phyloP scores from a whole-genome alignment of 73 alveolate species.

The Paramecium pentaurelia region DNA sequence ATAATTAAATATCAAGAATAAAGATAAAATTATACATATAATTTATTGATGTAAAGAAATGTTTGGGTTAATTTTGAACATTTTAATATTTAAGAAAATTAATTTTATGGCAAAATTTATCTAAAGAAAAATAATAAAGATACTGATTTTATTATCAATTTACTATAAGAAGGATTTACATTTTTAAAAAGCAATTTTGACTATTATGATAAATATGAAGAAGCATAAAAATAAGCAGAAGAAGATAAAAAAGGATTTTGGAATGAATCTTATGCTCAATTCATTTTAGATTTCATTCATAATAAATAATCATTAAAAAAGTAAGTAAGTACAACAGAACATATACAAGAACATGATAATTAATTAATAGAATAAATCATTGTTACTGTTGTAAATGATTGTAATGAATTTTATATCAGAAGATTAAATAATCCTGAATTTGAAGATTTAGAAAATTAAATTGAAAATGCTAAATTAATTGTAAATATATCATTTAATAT shows the following conservation, averaged over 20 bases:
- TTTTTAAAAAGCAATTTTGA: neutral
- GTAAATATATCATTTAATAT: neutral
- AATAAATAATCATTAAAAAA: neutral
- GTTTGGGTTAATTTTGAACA: neutral
- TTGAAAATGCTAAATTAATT: neutral
- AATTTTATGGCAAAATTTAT: neutral
- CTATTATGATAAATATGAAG: neutral
- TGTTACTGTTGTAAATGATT: neutral
- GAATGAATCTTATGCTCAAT: neutral
- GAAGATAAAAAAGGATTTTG: constrained; percentile 11
- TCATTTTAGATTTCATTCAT: neutral
- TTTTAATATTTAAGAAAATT: neutral
- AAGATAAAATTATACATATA: neutral
- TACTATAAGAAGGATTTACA: neutral
- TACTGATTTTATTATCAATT: neutral
- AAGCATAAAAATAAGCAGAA: neutral
- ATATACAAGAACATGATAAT: neutral
- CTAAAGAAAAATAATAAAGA: neutral
- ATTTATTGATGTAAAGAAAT: neutral
- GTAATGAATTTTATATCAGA: constrained; percentile 12
- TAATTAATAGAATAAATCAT: neutral
- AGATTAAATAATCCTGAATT: neutral
- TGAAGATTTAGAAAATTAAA: neutral
- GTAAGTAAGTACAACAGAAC: neutral
- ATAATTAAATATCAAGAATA: neutral